A percentile compares a stretch with the other conserved stretches of the same genome.
Evolutionary conservation across 106 monocot species (phyloP).

Genomic region (Dioscorea dumetorum): DNA sequence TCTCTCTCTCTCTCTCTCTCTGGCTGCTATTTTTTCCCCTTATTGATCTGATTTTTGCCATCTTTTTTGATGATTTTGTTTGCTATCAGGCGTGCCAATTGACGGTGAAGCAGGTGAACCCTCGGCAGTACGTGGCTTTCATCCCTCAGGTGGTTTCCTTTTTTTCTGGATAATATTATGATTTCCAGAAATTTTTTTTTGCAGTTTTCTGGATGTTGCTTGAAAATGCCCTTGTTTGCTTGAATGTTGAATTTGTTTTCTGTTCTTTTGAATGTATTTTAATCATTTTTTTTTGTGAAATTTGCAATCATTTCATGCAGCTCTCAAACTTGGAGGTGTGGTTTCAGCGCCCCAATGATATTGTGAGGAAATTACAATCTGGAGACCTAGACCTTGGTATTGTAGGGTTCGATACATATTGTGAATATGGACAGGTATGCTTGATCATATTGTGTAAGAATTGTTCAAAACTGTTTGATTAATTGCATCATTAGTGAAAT

Average conservation of each 20-base stretch:
- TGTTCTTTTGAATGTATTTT: no score
- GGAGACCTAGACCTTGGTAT: slow-evolving; percentile 96
- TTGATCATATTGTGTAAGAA: no score
- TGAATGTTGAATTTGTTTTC: no score
- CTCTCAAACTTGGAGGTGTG: slow-evolving; percentile 92
- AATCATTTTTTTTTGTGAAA: no score
- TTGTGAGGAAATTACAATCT: slow-evolving; percentile 76
- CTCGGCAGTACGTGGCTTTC: slow-evolving; percentile 85
- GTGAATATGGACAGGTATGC: slow-evolving; percentile 78
- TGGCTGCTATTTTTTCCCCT: not conserved
- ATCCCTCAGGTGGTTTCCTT: slow-evolving; percentile 67
- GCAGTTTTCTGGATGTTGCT: no score
- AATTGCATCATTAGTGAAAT: no score
- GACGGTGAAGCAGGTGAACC: slow-evolving; percentile 75
- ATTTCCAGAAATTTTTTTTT: no score
- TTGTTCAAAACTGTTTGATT: no score
- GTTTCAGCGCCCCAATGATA: slow-evolving; percentile 96
- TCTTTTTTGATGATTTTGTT: slow-evolving; percentile 1
- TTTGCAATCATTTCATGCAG: slow-evolving; percentile 22
- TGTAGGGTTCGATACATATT: slow-evolving; percentile 81
- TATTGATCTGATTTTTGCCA: slow-evolving; percentile 1
- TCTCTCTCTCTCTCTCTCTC: not conserved
- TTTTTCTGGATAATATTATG: no score
- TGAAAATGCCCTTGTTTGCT: no score
- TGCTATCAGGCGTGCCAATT: slow-evolving; percentile 71